Evolutionary conservation across 1,284 basidiomycete genomes (phyloP).

Genomic region (Ustilago shanxiensis): DNA sequence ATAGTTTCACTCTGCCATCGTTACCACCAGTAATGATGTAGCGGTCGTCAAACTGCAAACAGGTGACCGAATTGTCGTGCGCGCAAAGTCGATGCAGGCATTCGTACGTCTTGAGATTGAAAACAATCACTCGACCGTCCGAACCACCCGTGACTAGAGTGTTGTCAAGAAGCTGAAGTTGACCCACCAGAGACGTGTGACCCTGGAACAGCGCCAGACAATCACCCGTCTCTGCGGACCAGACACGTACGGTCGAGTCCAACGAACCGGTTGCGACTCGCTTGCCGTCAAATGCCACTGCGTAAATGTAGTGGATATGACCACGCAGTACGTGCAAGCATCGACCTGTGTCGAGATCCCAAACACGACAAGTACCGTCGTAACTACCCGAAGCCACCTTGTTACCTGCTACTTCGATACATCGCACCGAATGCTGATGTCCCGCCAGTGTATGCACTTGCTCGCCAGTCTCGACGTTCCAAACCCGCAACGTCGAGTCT

Average conservation of each 20-base stretch:
- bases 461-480: constrained; percentile 87
- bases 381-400: constrained; percentile 89
- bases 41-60: constrained; percentile 84
- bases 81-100: constrained; percentile 71
- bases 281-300: constrained; percentile 90
- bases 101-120: constrained; percentile 77
- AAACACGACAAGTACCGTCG: constrained; percentile 76
- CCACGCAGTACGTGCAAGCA: constrained; percentile 88
- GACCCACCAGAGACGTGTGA: constrained; percentile 93
- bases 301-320: constrained; percentile 92
- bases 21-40: constrained; percentile 78
- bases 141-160: constrained; percentile 90
- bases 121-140: constrained; percentile 92
- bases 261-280: constrained; percentile 87
- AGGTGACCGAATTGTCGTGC: constrained; percentile 91
- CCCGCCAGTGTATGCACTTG: constrained; percentile 81
- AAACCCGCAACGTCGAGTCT: constrained; percentile 82
- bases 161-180: constrained; percentile 82
- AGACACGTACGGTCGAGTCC: constrained; percentile 68
- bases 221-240: constrained; percentile 76
- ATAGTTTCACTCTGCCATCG: constrained; percentile 90
- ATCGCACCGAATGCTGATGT: constrained; percentile 86
- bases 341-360: constrained; percentile 71
- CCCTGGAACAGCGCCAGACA: constrained; percentile 89
- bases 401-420: constrained; percentile 86